Evolutionary conservation across 2,329 filamentous ascomycete species (phyloP), one percentile per base, ranked within the genome.

Genomic region (Cladosporium sp.): DNA sequence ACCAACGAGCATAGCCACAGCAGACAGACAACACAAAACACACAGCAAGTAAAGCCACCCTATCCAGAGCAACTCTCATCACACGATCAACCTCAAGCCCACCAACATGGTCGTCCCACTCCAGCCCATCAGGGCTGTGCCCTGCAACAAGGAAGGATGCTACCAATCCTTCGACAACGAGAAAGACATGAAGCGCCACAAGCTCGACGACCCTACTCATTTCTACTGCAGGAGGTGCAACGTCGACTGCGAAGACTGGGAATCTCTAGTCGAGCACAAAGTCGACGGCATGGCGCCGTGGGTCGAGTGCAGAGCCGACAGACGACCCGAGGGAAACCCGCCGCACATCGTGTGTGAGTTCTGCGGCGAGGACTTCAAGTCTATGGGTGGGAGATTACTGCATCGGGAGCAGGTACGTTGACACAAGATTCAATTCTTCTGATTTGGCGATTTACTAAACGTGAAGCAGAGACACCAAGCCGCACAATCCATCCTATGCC

Each of bases 341-440:
- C 54, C 71, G 71, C 82, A 85, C 67, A 82, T 84, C 54, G 81
- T 80, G 59, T 89, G 86, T 72, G 82, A 84, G 14, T 78, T 86
- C 49, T 88, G 86, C 62, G 84, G 82, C 14, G 72, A 80, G 10
- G 85, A 88, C 49, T 88, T 86, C 75, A 81, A 82, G 67, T 85
- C 80, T 30, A 76, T 80, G 2, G 79, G 79, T 25, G 86, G 85
- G 1, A 77, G 84, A 13, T 80, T 83, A 62, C 70, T 70, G 23
- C 86, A 89, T 68, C 79, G 86, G n/a, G 76, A 79, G 63, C 73
- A 79, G 68, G 85, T 86, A 71, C 71, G 79, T 71, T 28, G 13
- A n/a, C n/a, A n/a, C n/a, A n/a, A n/a, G n/a, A n/a, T n/a, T n/a
- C n/a, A n/a, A n/a, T n/a, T n/a, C n/a, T n/a, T n/a, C n/a, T 25